Evolutionary conservation across 2,329 filamentous ascomycete species (phyloP), one percentile per base, ranked within the genome.

Genomic region (Colletotrichum neosansevieriae): DNA sequence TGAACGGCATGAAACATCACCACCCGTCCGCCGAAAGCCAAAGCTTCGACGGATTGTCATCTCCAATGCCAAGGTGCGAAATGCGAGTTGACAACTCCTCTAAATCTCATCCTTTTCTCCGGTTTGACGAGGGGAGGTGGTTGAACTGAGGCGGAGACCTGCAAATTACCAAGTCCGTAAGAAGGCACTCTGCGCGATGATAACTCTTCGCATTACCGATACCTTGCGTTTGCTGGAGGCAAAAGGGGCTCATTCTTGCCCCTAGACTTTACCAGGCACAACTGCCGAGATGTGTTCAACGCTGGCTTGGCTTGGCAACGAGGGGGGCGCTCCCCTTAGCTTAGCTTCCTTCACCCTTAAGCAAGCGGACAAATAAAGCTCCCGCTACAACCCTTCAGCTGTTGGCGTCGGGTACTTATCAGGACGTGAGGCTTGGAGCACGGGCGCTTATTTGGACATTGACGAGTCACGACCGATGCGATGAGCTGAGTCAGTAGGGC

Each of bases 1-100:
- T 49, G 38, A 38, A 50, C 47, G 42, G 61, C 40, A 65, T 65
- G 65, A 65, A 65, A 68, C 65, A 65, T 60, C 17, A 36, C 34
- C 65, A 56, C 34, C 34, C 29, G 40, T 58, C 29, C 54, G n/a
- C 45, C 50, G 51, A 45, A 51, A 58, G 58, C 58, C 63, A 61
- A 66, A 57, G 58, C 58, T 51, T 51, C 45, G 34, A 11, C 36
- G 29, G 6, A 5, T n/a, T 3, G 40, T 58, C 24, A 21, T 21
- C 59, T 51, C 19, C 64, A 58, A 42, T 36, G 64, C 60, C 51
- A 29, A 38, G 13, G 40, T 67, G 53, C 60, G 60, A 29, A 29
- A 29, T 29, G 29, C 29, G 29, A 2, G 29, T 29, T 29, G 29
- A 29, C 29, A 29, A 29, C 29, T 29, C 15, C 17, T 49, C 17